Conservation (phyloP, 1,284 basidiomycete genomes). For the Ceratobasidium sp. region DNA sequence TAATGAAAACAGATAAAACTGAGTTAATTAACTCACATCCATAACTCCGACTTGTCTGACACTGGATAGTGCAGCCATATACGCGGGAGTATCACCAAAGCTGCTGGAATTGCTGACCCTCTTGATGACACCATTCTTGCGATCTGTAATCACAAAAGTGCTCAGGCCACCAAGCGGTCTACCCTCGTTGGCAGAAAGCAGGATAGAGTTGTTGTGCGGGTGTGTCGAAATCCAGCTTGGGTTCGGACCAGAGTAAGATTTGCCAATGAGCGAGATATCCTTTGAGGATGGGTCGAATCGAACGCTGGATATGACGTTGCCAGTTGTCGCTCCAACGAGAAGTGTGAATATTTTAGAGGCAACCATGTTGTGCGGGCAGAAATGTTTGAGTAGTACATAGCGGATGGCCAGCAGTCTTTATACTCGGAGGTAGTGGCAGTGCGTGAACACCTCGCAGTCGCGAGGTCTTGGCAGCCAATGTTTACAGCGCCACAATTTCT, state of each 20-base stretch:
- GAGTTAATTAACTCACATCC: slow-evolving; percentile 26
- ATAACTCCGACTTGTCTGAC: slow-evolving; percentile 36
- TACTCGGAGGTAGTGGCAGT: neutral
- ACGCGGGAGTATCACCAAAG: slow-evolving; percentile 37
- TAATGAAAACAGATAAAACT: neutral
- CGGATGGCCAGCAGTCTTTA: slow-evolving; percentile 17
- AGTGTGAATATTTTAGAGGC: slow-evolving; percentile 59
- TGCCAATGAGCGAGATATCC: slow-evolving; percentile 64
- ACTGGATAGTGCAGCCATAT: slow-evolving; percentile 1
- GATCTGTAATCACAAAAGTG: slow-evolving; percentile 50
- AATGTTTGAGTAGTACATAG: neutral
- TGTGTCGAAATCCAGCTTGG: slow-evolving; percentile 79
- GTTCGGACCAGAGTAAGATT: slow-evolving; percentile 69
- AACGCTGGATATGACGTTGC: slow-evolving; percentile 68
- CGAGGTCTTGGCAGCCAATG: too few relatives aligned
- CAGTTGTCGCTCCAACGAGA: slow-evolving; percentile 73
- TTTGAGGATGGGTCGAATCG: slow-evolving; percentile 58
- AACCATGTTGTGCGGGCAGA: slow-evolving; percentile 21
- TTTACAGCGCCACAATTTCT: too few relatives aligned
- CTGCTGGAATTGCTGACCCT: slow-evolving; percentile 18
- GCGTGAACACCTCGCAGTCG: too few relatives aligned
- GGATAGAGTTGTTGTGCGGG: slow-evolving; percentile 67
- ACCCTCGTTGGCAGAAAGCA: slow-evolving; percentile 71
- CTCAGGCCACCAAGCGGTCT: slow-evolving; percentile 51
- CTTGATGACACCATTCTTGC: slow-evolving; percentile 13